Base-by-base conservation (phyloP, 2,329 filamentous ascomycete genomes). In the Zalaria sp. region DNA sequence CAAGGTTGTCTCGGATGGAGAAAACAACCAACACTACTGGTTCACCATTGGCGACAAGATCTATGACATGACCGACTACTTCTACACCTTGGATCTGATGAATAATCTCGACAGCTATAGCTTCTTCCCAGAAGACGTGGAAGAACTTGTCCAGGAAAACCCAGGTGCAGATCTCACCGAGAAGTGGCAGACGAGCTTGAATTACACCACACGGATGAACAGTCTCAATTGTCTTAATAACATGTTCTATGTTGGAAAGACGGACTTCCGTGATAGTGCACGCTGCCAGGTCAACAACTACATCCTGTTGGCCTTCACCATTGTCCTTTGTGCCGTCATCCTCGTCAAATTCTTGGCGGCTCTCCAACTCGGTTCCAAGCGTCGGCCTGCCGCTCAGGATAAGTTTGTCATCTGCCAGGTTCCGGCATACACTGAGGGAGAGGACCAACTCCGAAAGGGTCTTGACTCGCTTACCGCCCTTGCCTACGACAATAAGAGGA, bases 341-440 rank as follows among this genome's bases (percentile, higher is more conserved):
- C 56, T 79, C 39, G 65, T 83, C 64, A 98, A 96, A 63, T 98
- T 98, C 66, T 60, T 98, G 55, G 79, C 91, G 40, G 91, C 91
- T 8, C 72, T 98, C 35, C 91, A 95, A 55, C 84, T 98, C 46
- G 88, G 89, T 37, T 87, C 87, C 4, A 95, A 95, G 67, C 77
- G 84, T 45, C 80, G 85, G 11, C 91, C 91, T 3, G 74, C 83
- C 4, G 83, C 87, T 32, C 91, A 96, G 61, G 91, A 98, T 63
- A 98, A 96, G 59, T 98, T 98, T 54, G 88, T 98, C 53, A 96
- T 98, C 51, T 96, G 91, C 63, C 87, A 95, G 61, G 87, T 98
- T 28, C 91, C 91, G 6, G 91, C 91, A 4, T 98, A 98, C 57
- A 98, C 91, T 0, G 91, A 98, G 68, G 91, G 87, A 53, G 91